These are phyloP conservation scores for Phanerochaete carnosa DNA, from an alignment of 768 basidiomycete species.

Conservation along the genomic window DNA sequence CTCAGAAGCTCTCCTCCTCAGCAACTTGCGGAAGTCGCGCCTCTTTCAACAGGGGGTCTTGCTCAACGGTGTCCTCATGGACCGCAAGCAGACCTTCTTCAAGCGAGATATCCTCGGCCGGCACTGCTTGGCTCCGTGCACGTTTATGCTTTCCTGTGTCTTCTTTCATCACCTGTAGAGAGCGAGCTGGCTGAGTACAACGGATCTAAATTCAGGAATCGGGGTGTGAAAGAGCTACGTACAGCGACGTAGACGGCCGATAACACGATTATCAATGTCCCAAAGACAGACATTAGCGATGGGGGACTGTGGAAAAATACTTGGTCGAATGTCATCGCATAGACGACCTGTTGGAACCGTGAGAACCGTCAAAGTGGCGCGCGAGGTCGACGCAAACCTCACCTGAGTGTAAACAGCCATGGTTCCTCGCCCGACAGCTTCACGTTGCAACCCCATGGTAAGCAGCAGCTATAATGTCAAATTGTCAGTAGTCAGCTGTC, in stretches of 20 bases:
- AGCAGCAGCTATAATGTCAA: conserved; percentile 35
- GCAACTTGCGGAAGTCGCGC: background rate
- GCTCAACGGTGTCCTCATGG: conserved; percentile 1
- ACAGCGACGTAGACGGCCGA: conserved; percentile 68
- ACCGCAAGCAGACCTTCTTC: conserved; percentile 25
- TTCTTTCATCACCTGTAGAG: conserved; percentile 21
- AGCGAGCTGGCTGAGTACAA: background rate
- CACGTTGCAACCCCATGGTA: conserved; percentile 60
- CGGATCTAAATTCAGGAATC: background rate
- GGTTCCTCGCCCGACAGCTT: conserved; percentile 61
- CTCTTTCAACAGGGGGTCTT: background rate
- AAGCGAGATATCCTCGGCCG: conserved; percentile 20
- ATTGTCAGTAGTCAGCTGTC: conserved; percentile 24
- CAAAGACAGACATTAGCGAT: conserved; percentile 54
- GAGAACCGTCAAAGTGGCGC: background rate
- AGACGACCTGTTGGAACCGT: conserved; percentile 50
- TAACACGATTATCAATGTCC: conserved; percentile 60
- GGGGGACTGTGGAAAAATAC: conserved; percentile 62
- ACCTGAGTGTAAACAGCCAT: conserved; percentile 60
- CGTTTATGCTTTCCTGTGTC: conserved; percentile 4
- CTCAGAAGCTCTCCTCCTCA: background rate
- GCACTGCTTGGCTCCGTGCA: background rate
- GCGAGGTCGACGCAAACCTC: conserved; percentile 7
- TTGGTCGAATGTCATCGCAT: conserved; percentile 61
- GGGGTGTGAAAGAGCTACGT: conserved; percentile 20